phyloP scores from a whole-genome alignment of 805 yeast genomes.

The Schizosaccharomyces cryophilus region DNA sequence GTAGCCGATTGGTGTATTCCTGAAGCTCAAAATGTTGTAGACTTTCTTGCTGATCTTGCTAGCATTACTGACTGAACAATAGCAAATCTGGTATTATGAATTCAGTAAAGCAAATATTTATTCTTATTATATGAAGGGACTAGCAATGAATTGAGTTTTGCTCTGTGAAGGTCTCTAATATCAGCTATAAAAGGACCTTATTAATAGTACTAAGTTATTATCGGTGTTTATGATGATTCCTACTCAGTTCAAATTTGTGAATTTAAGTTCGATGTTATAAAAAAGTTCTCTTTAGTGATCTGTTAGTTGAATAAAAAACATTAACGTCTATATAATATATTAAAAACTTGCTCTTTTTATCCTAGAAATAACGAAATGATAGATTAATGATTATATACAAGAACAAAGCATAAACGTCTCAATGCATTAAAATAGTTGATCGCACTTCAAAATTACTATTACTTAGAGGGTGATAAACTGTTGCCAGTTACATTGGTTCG shows the following conservation, averaged over 20 bases:
- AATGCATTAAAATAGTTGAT: not conserved
- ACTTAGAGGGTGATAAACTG: not conserved
- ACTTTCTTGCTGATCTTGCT: conserved; percentile 52
- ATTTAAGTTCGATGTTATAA: no score
- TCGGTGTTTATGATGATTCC: no score
- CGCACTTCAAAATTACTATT: not conserved
- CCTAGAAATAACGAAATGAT: not conserved
- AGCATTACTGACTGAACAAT: conserved; percentile 17
- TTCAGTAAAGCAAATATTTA: not conserved
- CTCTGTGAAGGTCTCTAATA: no score
- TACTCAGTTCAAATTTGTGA: no score
- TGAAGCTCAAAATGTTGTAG: conserved; percentile 65
- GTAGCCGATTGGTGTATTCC: conserved; percentile 64
- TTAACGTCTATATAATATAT: no score
- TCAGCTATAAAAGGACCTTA: no score
- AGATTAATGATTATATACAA: not conserved
- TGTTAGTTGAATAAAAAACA: no score
- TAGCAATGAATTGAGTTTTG: no score
- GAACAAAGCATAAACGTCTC: not conserved
- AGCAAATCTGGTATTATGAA: not conserved
- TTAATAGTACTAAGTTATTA: no score
- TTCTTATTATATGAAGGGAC: not conserved
- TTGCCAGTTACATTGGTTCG: not conserved
- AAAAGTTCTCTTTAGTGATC: no score
- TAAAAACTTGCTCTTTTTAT: not conserved